Base-by-base conservation (phyloP, 768 basidiomycete genomes). In the Podaxis pistillaris region DNA sequence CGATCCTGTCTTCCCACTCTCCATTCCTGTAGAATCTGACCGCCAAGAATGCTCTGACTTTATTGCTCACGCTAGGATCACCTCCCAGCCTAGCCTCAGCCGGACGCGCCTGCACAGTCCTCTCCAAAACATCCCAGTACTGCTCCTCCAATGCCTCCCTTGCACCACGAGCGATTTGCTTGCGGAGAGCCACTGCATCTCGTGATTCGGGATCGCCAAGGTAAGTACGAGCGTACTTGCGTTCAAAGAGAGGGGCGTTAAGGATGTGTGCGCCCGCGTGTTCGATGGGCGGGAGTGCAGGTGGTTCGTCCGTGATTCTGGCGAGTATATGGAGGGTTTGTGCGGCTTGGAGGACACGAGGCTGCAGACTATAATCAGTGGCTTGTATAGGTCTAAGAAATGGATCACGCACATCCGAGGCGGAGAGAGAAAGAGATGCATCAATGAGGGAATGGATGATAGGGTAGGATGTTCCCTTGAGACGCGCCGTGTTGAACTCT, bases 31-130 rank as follows among this genome's bases (percentile, higher is more conserved):
- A 92, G 74, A 90, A 92, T 66, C 85, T 78, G 56, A 98, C 86
- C 26, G 90, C 78, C 33, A 96, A 77, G 72, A 93, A 98, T 0
- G 94, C 94, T 9, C 95, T 81, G 47, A 98, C 86, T 72, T 91
- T 94, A 80, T 98, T 97, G 33, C 87, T 80, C 12, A 95, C 80
- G 62, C 91, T 93, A 0, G 96, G 96, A 62, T 95, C 90, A 26
- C 96, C 96, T 15, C 96, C 96, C 4, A 99, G 80, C 44, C 83
- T 80, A 0, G 96, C 96, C 67, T 97, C 92, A 58, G 85, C 82
- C 0, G 94, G 93, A 11, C 92, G 79, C 1, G 90, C 83, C 59
- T 92, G 89, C 15, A 99, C 81, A 0, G 90, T 90, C 47, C 88
- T 84, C 62, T 96, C 93, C 56, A 99, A 69, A 22, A 93, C 81